Conservation (phyloP, 352 stramenopile species). For the Phytophthora palmivora region DNA sequence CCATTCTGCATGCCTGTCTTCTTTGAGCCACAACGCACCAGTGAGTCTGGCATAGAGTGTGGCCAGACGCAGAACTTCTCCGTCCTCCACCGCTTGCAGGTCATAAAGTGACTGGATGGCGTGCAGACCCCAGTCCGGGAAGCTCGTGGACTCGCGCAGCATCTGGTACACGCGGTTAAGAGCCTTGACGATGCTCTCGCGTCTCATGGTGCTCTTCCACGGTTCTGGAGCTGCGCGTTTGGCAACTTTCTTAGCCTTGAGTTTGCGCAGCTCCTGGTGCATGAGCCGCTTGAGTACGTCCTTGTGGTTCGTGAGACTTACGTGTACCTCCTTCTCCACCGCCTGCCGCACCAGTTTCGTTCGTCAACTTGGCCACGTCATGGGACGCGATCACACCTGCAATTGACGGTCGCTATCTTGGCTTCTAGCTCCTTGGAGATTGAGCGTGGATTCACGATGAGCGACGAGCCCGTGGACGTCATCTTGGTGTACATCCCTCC, state of each 20-base stretch:
- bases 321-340: constrained; percentile 86
- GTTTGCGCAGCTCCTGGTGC: constrained; percentile 83
- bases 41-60: constrained; percentile 69
- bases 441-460: constrained; percentile 75
- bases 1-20: constrained; percentile 57
- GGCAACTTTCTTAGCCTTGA: constrained; percentile 78
- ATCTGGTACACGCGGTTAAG: constrained; percentile 53
- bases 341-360: constrained; percentile 85
- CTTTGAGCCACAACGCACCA: constrained; percentile 59
- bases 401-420: constrained; percentile 80
- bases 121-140: constrained; percentile 51
- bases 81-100: constrained; percentile 61
- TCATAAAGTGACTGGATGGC: constrained; percentile 74
- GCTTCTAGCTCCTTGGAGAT: constrained; percentile 86
- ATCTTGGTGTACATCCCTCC: constrained; percentile 84
- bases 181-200: constrained; percentile 51
- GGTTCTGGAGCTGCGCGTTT: constrained; percentile 60
- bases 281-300: constrained; percentile 90
- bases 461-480: constrained; percentile 68
- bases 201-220: constrained; percentile 65
- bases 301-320: constrained; percentile 89
- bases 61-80: constrained; percentile 49
- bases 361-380: constrained; percentile 69
- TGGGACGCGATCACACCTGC: constrained; percentile 68
- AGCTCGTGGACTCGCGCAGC: constrained; percentile 28